A percentile compares a stretch with the other conserved stretches of the same genome.
Evolutionary conservation across 225 moss, liverwort and hornwort species (phyloP).

Genomic region (Neckera pumila): DNA sequence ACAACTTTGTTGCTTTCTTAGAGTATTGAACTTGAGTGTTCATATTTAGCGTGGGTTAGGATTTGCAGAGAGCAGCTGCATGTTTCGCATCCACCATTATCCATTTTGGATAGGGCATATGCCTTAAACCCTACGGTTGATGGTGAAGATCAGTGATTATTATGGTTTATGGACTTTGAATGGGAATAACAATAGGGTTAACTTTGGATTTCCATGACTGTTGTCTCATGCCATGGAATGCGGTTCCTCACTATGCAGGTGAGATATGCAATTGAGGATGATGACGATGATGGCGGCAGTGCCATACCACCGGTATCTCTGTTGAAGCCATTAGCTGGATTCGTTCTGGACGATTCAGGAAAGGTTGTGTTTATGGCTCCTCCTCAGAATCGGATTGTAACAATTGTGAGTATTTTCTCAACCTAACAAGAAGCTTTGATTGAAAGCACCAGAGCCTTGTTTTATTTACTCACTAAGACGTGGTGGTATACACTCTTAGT

Average conservation of each 20-base stretch:
- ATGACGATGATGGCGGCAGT: neutral
- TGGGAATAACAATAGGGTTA: neutral
- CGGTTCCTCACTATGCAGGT: neutral
- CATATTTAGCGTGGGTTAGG: neutral
- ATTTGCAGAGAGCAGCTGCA: neutral
- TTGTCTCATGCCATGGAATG: neutral
- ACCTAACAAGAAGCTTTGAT: neutral
- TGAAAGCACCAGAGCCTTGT: neutral
- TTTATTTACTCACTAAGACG: neutral
- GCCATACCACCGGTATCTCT: conserved; percentile 22
- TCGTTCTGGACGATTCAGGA: conserved; percentile 65
- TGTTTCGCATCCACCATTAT: neutral
- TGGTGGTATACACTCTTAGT: neutral
- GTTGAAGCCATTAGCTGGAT: conserved; percentile 87
- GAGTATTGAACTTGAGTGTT: neutral
- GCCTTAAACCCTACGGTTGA: conserved; percentile 4
- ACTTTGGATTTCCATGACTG: neutral
- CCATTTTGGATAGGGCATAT: neutral
- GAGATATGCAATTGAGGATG: conserved; percentile 10
- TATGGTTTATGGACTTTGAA: neutral
- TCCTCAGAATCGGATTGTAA: conserved; percentile 71
- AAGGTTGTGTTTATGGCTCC: conserved; percentile 71
- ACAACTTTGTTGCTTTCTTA: neutral
- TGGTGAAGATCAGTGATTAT: neutral
- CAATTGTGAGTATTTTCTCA: conserved; percentile 51